phyloP scores from a whole-genome alignment of 1,139 yeast species.

The Debaryomyces nepalensis region DNA sequence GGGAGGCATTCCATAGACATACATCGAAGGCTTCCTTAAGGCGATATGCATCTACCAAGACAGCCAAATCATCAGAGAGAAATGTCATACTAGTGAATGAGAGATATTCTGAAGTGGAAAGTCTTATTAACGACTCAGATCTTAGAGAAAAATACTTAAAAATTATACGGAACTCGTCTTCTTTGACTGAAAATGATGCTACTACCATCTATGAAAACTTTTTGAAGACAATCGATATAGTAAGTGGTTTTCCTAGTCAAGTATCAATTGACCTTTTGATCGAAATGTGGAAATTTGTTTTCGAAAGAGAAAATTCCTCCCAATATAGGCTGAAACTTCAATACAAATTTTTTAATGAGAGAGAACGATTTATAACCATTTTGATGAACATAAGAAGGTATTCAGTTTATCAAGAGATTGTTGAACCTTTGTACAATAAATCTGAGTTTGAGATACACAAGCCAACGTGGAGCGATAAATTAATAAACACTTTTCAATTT shows the following conservation, averaged over 20 bases:
- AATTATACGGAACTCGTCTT: conserved; percentile 11
- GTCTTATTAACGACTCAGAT: conserved; percentile 19
- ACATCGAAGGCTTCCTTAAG: not conserved
- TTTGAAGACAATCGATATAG: conserved; percentile 23
- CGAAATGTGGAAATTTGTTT: conserved; percentile 27
- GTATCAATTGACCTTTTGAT: conserved; percentile 23
- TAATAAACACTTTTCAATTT: conserved; percentile 28
- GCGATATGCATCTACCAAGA: conserved; percentile 2
- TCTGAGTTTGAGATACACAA: conserved; percentile 8
- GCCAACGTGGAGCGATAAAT: conserved; percentile 29
- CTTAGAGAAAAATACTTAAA: conserved; percentile 19
- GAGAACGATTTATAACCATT: conserved; percentile 26
- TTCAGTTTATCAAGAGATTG: conserved; percentile 23
- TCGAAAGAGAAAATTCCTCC: conserved; percentile 13
- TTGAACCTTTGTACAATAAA: conserved; percentile 21
- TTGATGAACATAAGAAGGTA: conserved; percentile 28
- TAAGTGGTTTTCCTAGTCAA: conserved; percentile 22
- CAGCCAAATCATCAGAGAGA: not conserved
- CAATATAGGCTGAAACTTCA: conserved; percentile 20
- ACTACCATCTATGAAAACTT: conserved; percentile 21
- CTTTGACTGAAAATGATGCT: conserved; percentile 18
- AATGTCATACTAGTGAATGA: conserved; percentile 2
- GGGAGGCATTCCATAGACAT: not conserved
- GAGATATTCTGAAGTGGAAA: conserved; percentile 20
- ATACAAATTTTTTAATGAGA: conserved; percentile 20